Percentiles rank a stretch among this genome's conserved stretches.
phyloP scores from a whole-genome alignment of 2,329 filamentous ascomycete species.

The Clarireedia monteithiana region DNA sequence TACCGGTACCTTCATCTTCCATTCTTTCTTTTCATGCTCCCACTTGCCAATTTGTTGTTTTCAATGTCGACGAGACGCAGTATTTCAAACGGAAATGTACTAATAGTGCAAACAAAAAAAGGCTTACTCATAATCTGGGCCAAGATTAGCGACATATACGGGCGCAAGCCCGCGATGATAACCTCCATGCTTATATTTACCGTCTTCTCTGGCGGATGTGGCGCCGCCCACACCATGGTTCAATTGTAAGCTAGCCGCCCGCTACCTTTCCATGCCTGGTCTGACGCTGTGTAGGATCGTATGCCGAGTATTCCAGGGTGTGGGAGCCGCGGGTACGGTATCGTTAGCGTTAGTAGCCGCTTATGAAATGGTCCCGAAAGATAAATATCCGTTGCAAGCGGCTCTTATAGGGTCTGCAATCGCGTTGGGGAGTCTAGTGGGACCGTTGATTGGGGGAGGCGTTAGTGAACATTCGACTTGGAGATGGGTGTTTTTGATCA shows the following conservation, averaged over 20 bases:
- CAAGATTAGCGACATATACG: neutral
- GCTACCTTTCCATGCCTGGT: neutral
- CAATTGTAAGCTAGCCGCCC: neutral
- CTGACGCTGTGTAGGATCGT: neutral
- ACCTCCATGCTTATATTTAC: neutral
- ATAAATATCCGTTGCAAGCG: neutral
- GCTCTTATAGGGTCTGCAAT: neutral
- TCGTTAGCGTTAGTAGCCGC: neutral
- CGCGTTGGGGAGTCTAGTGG: neutral
- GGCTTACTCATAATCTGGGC: neutral
- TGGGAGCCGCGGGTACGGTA: neutral
- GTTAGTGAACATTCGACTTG: neutral
- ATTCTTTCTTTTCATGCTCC: neutral
- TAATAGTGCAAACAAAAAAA: neutral
- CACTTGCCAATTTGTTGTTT: neutral
- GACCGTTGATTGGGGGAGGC: neutral
- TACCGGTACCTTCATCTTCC: neutral
- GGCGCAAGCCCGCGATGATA: neutral
- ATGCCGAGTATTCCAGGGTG: neutral
- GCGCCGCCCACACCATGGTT: neutral
- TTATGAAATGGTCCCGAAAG: neutral
- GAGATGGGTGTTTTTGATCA: slow-evolving; percentile 2
- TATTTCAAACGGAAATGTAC: neutral
- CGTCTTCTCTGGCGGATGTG: neutral
- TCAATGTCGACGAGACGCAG: too few relatives aligned